phyloP scores from a whole-genome alignment of 768 basidiomycete species.

The Dioszegia crocea region DNA sequence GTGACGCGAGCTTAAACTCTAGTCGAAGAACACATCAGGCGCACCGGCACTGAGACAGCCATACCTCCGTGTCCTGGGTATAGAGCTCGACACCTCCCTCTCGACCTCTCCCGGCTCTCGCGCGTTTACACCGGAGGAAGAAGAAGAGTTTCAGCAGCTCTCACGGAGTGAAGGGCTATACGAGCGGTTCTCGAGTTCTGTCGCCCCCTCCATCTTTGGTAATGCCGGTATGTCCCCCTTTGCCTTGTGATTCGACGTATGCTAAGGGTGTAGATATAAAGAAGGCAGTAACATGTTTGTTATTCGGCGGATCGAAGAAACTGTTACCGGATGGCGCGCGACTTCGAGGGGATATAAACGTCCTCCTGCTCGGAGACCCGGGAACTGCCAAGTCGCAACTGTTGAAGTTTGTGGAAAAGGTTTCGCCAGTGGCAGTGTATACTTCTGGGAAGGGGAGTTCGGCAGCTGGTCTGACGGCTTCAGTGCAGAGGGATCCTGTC shows the following conservation, averaged over 20 bases:
- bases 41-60: conserved; percentile 86
- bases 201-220: conserved; percentile 95
- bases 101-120: conserved; percentile 68
- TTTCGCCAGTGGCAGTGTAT: conserved; percentile 96
- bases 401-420: conserved; percentile 98
- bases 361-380: conserved; percentile 90
- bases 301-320: conserved; percentile 97
- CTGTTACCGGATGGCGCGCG: conserved; percentile 95
- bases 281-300: conserved; percentile 91
- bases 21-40: conserved; percentile 56
- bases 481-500: conserved; percentile 86
- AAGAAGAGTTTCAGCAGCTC: conserved; percentile 92
- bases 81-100: conserved; percentile 79
- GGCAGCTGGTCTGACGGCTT: conserved; percentile 96
- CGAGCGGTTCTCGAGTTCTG: conserved; percentile 86
- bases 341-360: conserved; percentile 94
- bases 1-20: not conserved
- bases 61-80: conserved; percentile 86
- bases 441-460: conserved; percentile 98
- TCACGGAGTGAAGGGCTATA: conserved; percentile 83
- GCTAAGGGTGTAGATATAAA: conserved; percentile 75
- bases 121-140: conserved; percentile 84
- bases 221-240: conserved; percentile 65
- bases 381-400: conserved; percentile 98
- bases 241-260: not conserved